A percentile compares a stretch with the other conserved stretches of the same genome.
These are phyloP conservation scores for Solanum hybrid DNA, from an alignment of 305 asterid genomes.

Conservation along the genomic window DNA sequence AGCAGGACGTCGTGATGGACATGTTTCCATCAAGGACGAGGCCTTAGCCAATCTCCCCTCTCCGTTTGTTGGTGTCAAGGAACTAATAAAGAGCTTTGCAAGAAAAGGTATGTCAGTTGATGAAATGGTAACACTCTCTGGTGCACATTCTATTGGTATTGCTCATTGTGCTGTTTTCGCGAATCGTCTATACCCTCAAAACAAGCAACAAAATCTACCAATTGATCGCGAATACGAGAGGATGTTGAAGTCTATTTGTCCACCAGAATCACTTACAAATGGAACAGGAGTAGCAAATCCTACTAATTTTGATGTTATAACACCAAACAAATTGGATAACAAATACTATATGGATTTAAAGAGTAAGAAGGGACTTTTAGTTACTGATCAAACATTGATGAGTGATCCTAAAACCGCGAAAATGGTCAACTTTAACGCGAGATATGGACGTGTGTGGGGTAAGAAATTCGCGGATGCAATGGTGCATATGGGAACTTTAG, in stretches of 20 bases:
- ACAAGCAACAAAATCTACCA: constrained; percentile 6
- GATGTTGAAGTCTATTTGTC: constrained; percentile 15
- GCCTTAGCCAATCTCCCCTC: constrained; percentile 13
- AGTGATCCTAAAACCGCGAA: constrained; percentile 31
- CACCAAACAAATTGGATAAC: constrained; percentile 36
- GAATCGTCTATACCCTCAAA: constrained; percentile 7
- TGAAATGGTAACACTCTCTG: constrained; percentile 29
- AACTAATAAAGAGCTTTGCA: constrained; percentile 8
- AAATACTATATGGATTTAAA: constrained; percentile 30
- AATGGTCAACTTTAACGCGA: constrained; percentile 24
- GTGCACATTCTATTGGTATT: constrained; percentile 23
- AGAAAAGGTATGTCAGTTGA: constrained; percentile 15
- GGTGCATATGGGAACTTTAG: constrained; percentile 50
- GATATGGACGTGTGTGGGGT: constrained; percentile 27
- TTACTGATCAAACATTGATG: constrained; percentile 36
- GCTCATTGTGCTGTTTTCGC: constrained; percentile 18
- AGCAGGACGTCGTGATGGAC: constrained; percentile 22
- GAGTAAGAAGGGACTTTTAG: constrained; percentile 24
- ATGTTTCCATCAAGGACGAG: not conserved
- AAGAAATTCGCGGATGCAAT: constrained; percentile 47
- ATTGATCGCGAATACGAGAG: constrained; percentile 14
- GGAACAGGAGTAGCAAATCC: constrained; percentile 9
- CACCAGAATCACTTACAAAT: constrained; percentile 18
- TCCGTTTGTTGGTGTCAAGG: constrained; percentile 2
- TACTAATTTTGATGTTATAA: constrained; percentile 18